Conservation (phyloP, 495 filamentous ascomycete genomes). For the Neurospora sp. region DNA sequence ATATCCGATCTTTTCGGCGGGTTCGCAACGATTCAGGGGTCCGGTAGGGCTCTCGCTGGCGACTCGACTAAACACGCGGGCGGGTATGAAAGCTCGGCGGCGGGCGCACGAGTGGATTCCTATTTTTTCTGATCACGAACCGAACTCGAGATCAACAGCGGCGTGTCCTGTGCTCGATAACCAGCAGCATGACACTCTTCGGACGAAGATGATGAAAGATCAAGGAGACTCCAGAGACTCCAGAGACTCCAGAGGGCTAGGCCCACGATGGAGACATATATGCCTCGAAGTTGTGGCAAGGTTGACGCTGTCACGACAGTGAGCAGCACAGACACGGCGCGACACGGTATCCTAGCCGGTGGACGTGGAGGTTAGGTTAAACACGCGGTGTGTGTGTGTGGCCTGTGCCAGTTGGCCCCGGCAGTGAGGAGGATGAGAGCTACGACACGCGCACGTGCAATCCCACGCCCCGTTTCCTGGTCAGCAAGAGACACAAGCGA, state of each 20-base stretch:
- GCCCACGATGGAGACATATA: conserved; percentile 23
- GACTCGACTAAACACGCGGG: conserved; percentile 7
- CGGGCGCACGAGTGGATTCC: conserved; percentile 4
- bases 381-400: conserved; percentile 2
- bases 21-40: conserved; percentile 4
- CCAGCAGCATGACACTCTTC: conserved; percentile 7
- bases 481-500: not conserved
- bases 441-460: not conserved
- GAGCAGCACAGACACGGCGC: not conserved
- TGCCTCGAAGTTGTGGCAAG: conserved; percentile 18
- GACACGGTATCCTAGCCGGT: conserved; percentile 1
- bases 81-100: conserved; percentile 10
- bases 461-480: not conserved
- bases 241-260: conserved; percentile 5
- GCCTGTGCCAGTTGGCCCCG: not conserved
- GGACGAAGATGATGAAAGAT: conserved; percentile 4
- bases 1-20: conserved; percentile 13
- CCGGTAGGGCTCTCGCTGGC: conserved; percentile 9
- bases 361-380: conserved; percentile 7
- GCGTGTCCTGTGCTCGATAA: conserved; percentile 1
- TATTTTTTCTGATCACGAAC: not conserved
- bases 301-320: conserved; percentile 16
- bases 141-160: not conserved
- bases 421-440: not conserved
- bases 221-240: not conserved